Evolutionary conservation across 768 basidiomycete species (phyloP).

Genomic region (Floccularia luteovirens): DNA sequence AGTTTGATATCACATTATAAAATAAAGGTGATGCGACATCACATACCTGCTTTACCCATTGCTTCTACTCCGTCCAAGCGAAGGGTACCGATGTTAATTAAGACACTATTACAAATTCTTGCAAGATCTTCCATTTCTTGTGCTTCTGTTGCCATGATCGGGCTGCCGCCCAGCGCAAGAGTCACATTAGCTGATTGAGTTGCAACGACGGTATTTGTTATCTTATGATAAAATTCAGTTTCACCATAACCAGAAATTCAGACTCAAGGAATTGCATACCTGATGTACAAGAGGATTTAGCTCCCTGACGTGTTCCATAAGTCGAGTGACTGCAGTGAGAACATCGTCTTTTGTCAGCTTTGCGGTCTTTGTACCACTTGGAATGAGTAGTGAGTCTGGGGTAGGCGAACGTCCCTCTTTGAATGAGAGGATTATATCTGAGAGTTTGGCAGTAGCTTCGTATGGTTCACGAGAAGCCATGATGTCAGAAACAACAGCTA

Average conservation of each 20-base stretch:
- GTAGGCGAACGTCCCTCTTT: constrained; percentile 10
- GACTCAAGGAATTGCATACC: constrained; percentile 23
- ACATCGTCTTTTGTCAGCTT: constrained; percentile 25
- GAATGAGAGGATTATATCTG: constrained; percentile 35
- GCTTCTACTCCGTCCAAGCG: constrained; percentile 48
- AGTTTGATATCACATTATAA: neutral
- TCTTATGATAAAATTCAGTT: constrained; percentile 35
- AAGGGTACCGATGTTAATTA: constrained; percentile 87
- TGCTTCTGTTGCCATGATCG: constrained; percentile 88
- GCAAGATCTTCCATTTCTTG: constrained; percentile 79
- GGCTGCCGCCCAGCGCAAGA: constrained; percentile 80
- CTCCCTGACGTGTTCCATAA: constrained; percentile 46
- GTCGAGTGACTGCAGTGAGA: constrained; percentile 30
- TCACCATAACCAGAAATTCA: neutral
- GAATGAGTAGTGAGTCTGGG: neutral
- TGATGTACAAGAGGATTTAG: constrained; percentile 77
- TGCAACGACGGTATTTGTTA: constrained; percentile 84
- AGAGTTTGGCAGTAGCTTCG: constrained; percentile 38
- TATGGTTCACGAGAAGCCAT: constrained; percentile 54
- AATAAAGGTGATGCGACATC: neutral
- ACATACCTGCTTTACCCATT: constrained; percentile 66
- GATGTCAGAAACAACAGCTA: constrained; percentile 89
- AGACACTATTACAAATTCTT: constrained; percentile 53
- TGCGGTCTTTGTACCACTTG: neutral
- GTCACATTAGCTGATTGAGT: constrained; percentile 90